Evolutionary conservation across 2,329 filamentous ascomycete species (phyloP).

Genomic region (Xylaria sp.): DNA sequence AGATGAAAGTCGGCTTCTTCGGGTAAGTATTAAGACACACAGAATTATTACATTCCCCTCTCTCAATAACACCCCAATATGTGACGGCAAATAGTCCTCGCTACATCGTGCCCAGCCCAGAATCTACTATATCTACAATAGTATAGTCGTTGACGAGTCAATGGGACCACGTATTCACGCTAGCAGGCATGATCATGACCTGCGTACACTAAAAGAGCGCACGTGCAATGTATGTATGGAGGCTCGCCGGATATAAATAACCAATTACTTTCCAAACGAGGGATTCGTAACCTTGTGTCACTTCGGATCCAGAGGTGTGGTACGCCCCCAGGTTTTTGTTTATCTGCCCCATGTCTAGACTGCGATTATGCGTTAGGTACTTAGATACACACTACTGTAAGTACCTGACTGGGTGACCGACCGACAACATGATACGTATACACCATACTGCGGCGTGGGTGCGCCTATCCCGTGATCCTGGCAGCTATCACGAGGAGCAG

Average conservation of each 20-base stretch:
- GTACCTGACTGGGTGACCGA: neutral
- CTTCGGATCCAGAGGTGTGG: constrained; percentile 15
- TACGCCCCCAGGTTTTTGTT: constrained; percentile 11
- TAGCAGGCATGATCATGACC: neutral
- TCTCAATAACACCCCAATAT: neutral
- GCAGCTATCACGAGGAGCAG: neutral
- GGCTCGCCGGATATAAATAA: neutral
- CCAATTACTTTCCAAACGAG: constrained; percentile 5
- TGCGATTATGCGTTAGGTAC: neutral
- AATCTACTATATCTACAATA: neutral
- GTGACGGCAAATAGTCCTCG: neutral
- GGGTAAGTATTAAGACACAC: neutral
- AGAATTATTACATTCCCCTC: neutral
- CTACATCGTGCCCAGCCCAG: neutral
- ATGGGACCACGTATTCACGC: neutral
- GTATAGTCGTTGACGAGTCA: neutral
- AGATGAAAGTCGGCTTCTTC: neutral
- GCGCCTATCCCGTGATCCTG: neutral
- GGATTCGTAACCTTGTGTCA: constrained; percentile 15
- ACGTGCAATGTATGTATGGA: constrained; percentile 1
- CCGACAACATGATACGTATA: neutral
- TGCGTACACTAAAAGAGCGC: neutral
- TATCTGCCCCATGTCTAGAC: constrained; percentile 2
- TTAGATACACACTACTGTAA: neutral
- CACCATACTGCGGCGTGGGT: neutral